Conservation (phyloP, 108 stramenopile species). For the Discostella pseudostelligera region DNA sequence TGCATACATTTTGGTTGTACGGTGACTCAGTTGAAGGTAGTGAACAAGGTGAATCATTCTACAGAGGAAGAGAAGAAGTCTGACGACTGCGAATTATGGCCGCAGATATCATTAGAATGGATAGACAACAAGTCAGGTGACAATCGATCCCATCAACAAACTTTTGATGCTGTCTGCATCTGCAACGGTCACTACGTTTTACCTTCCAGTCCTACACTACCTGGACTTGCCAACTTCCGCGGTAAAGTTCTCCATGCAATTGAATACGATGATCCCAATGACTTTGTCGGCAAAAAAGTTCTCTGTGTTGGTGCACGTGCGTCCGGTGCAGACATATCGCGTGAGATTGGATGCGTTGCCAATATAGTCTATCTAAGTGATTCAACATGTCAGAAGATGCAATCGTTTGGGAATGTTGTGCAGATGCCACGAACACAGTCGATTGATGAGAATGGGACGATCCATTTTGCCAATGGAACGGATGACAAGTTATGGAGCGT, state of each 20-base stretch:
- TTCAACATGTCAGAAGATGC: constrained; percentile 45
- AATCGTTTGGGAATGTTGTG: constrained; percentile 54
- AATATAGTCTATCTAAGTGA: constrained; percentile 78
- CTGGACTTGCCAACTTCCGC: constrained; percentile 57
- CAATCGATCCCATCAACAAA: constrained; percentile 21
- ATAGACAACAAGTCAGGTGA: constrained; percentile 15
- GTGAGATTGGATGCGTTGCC: constrained; percentile 76
- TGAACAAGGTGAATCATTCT: constrained; percentile 1
- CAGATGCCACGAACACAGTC: constrained; percentile 60
- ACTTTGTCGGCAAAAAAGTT: constrained; percentile 63
- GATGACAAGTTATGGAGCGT: constrained; percentile 21
- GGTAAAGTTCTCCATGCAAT: constrained; percentile 75
- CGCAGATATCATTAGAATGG: constrained; percentile 24
- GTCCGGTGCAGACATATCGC: constrained; percentile 86
- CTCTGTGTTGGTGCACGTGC: constrained; percentile 89
- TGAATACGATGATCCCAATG: constrained; percentile 77
- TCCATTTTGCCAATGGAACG: constrained; percentile 48
- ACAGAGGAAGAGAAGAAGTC: constrained; percentile 13
- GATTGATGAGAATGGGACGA: constrained; percentile 48
- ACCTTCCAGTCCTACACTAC: constrained; percentile 59
- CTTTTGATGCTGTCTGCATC: constrained; percentile 85
- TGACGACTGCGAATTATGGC: constrained; percentile 6
- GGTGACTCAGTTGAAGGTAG: constrained; percentile 61
- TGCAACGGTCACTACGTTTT: constrained; percentile 90
- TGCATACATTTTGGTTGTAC: constrained; percentile 51